Evolutionary conservation across 805 yeast genomes (phyloP), one percentile per base, ranked within the genome.

Genomic region (Candida methanosorbosa): DNA sequence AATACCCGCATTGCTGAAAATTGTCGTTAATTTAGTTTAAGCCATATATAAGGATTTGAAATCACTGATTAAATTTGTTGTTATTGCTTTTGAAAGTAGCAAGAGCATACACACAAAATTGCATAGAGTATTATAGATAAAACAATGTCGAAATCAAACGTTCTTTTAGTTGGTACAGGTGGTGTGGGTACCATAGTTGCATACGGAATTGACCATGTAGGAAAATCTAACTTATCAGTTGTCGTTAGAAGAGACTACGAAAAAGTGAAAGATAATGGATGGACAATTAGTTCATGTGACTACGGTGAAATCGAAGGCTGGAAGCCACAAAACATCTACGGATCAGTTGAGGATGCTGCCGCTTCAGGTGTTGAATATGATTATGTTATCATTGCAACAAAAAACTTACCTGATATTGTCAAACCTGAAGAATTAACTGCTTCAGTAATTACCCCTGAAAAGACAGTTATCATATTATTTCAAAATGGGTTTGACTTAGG

Each of bases 141-240:
- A n/a, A n/a, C 27, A 9, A 36, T 15, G 7, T 45, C 20, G 50
- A 47, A 18, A 33, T 29, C 9, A 32, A 33, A 11, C 15, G 30
- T 14, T 20, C 30, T 29, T n/a, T 59, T 81, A 8, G 68, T 83
- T 22, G 94, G 94, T 6, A 70, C 85, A 2, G 95, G 94, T 12
- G 94, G 94, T 18, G 88, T 85, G 5, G 95, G 95, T 21, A 67
- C 83, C 2, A 72, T 84, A 22, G 77, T 78, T 4, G 85, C 92
- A 0, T 66, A 73, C 32, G 74, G 82, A 0, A 61, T 85, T 20
- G 61, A 59, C 39, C 57, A 59, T 35, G 61, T 63, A 30, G 70
- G 64, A 0, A 57, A 64, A 29, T 61, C 71, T n/a, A 56, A 62
- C 7, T 69, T 81, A 9, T 71, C 84, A 2, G 59, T 74, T 11